Evolutionary conservation across 2,329 filamentous ascomycete species (phyloP), one percentile per base, ranked within the genome.

Genomic region (Aureobasidium melanogenum): DNA sequence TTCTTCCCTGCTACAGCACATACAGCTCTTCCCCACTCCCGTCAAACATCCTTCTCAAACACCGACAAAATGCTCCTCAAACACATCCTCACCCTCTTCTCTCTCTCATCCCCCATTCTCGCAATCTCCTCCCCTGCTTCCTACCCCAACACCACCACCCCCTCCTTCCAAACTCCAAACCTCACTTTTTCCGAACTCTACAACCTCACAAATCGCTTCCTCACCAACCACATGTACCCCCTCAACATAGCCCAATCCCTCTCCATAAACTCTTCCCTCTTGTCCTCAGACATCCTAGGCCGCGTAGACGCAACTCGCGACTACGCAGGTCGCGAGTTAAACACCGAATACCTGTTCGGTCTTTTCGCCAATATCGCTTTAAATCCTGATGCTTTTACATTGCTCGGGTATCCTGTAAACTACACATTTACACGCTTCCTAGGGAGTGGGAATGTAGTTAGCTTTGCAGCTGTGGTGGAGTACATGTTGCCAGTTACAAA

Each of bases 341-440:
- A 56, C 38, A 56, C 52, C 7, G 52, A 56, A 56, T 56, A 56
- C 19, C 52, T 56, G 1, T 44, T 56, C 9, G 52, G 52, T 5
- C 28, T 56, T 0, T 56, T 56, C 14, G 52, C 52, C 8, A 56
- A 56, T n/a, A 56, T 56, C 28, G 52, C 52, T 6, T n/a, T 56
- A 17, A 56, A 56, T 6, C 52, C 38, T n/a, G 28, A 43, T 24
- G 38, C 52, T 0, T 56, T 56, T n/a, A 56, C 52, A 12, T 12
- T 56, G 17, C 39, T 56, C 2, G 52, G 52, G 0, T 56, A 43
- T 26, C 52, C 52, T n/a, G 3, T 56, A 10, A 56, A 56, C n/a
- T 44, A 43, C 6, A 56, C 52, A 2, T 56, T 56, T 17, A 56
- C 52, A 2, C 14, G 34, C 2, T 56, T 56, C 15, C 7, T 41